Conservation (phyloP, 257 asterid species). For the Pogostemon cablin region DNA sequence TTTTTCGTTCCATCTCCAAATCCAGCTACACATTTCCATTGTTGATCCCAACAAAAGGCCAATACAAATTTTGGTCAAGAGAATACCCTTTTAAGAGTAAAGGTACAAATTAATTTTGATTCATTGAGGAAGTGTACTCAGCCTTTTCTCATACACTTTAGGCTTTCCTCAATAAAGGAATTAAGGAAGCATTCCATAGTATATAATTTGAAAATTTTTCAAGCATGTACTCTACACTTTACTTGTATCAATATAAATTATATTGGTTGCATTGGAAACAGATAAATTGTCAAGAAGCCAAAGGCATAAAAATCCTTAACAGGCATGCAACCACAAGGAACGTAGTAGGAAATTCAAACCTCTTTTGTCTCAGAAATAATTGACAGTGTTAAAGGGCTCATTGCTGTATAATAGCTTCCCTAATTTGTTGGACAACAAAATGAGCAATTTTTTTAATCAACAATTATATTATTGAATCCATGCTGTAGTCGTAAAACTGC, state of each 20-base stretch:
- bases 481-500: slow-evolving; percentile 11
- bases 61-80: slow-evolving; percentile 49
- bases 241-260: not conserved
- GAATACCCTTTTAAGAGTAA: slow-evolving; percentile 36
- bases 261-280: slow-evolving; percentile 5
- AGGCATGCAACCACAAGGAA: slow-evolving; percentile 5
- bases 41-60: slow-evolving; percentile 47
- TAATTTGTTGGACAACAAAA: not conserved
- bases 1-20: slow-evolving; percentile 71
- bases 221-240: slow-evolving; percentile 19
- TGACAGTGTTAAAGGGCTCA: not conserved
- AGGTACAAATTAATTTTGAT: slow-evolving; percentile 39
- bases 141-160: slow-evolving; percentile 36
- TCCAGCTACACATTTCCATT: slow-evolving; percentile 56
- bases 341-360: not conserved
- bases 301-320: not conserved
- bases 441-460: not conserved
- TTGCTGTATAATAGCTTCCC: too few species aligned
- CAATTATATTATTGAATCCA: slow-evolving; percentile 10
- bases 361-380: not conserved
- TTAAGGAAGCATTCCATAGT: slow-evolving; percentile 36
- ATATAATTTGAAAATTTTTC: not conserved
- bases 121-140: slow-evolving; percentile 41
- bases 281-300: not conserved
- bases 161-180: slow-evolving; percentile 42